These are phyloP conservation scores for Mortierella sp. DNA, from an alignment of 371 early-diverging fungal genomes.

Conservation along the genomic window DNA sequence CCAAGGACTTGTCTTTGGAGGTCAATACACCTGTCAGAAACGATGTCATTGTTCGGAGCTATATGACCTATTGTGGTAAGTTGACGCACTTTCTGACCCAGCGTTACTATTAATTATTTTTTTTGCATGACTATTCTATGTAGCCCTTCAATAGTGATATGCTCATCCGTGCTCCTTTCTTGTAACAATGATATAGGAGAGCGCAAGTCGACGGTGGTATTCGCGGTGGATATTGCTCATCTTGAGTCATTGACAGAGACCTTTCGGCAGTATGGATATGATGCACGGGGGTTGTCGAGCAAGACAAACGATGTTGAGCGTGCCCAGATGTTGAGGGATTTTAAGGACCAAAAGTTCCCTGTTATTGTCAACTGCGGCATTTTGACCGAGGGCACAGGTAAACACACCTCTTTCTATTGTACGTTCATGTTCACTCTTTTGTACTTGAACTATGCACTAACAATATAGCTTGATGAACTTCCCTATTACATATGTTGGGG, in stretches of 20 bases:
- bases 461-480: too few species aligned
- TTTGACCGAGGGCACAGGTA: conserved; percentile 83
- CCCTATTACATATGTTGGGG: too few species aligned
- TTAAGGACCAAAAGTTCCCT: conserved; percentile 76
- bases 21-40: conserved; percentile 83
- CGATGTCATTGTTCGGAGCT: conserved; percentile 74
- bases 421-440: background rate
- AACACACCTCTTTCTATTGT: background rate
- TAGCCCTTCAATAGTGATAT: background rate
- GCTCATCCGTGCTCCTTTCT: background rate
- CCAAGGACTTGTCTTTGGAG: conserved; percentile 66
- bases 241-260: conserved; percentile 67
- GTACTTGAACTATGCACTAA: background rate
- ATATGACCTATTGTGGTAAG: conserved; percentile 67
- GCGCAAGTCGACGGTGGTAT: conserved; percentile 83
- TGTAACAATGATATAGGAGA: conserved; percentile 27
- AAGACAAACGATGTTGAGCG: conserved; percentile 70
- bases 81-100: background rate
- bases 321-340: conserved; percentile 68
- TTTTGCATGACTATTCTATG: too few species aligned
- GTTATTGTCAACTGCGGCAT: conserved; percentile 92
- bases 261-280: conserved; percentile 74
- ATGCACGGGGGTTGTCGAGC: conserved; percentile 77
- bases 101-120: background rate
- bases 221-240: conserved; percentile 90